These are phyloP conservation scores for Buxus sempervirens DNA, from an alignment of 164 flowering plant species.

Conservation along the genomic window DNA sequence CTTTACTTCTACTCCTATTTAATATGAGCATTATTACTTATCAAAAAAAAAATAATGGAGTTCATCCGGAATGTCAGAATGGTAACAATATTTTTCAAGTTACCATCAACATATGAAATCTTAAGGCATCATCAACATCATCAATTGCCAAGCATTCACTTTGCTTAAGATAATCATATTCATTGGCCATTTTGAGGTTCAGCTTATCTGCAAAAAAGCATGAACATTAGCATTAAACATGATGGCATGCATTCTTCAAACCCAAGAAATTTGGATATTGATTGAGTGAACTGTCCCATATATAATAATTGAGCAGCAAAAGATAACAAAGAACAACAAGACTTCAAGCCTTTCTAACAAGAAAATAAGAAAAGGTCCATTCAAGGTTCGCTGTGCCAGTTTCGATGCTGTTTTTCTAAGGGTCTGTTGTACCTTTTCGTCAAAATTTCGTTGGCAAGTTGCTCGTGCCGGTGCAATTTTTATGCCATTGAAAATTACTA, in stretches of 20 bases:
- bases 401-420: too few relatives aligned
- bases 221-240: not conserved
- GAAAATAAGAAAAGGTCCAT: too few relatives aligned
- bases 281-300: not conserved
- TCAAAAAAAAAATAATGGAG: too few relatives aligned
- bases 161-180: slow-evolving; percentile 72
- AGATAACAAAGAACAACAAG: not conserved
- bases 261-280: not conserved
- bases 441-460: too few relatives aligned
- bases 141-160: slow-evolving; percentile 70
- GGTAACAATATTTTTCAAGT: slow-evolving; percentile 10
- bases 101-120: slow-evolving; percentile 74
- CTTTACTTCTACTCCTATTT: too few relatives aligned
- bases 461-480: too few relatives aligned
- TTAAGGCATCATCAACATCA: slow-evolving; percentile 66
- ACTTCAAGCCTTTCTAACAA: too few relatives aligned
- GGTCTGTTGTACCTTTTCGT: too few relatives aligned
- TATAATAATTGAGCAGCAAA: not conserved
- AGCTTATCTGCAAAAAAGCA: slow-evolving; percentile 49
- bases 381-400: too few relatives aligned
- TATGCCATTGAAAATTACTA: too few relatives aligned
- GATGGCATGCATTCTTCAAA: not conserved
- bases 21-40: too few relatives aligned
- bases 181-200: slow-evolving; percentile 62
- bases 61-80: not conserved